Evolutionary conservation across 108 stramenopile species (phyloP), one percentile per base, ranked within the genome.

Genomic region (Conticribra weissflogii): DNA sequence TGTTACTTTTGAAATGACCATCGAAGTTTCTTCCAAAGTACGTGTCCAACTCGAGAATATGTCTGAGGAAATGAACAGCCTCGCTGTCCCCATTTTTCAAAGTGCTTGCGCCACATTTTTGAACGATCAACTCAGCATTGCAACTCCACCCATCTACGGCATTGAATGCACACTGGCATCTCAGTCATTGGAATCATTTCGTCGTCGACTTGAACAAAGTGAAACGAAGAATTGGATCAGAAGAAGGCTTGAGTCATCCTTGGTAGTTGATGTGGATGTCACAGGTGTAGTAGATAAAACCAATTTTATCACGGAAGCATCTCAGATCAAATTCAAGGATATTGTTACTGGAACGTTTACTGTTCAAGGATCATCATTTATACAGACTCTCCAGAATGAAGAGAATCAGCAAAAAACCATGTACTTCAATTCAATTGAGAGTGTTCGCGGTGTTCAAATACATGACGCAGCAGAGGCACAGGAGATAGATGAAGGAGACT

Each of bases 71-170:
- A 41, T 41, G 36, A 41, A 41, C 36, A 41, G 5, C 12, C 8
- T 9, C 8, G 36, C 36, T 12, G 8, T 9, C 5, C 12, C 36
- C 34, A 47, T 63, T 18, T 57, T 56, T 55, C 55, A 64, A 2
- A 30, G 30, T 3, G 54, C 21, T 31, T 63, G 63, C 57, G 28
- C 12, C 22, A 17, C 41, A 0, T 63, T 63, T 54, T 44, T 57
- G 21, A 72, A 63, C 29, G 44, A 68, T 3, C 53, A 68, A 34
- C 54, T 68, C 32, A 23, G 23, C 1, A 68, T 68, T 63, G 75
- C 75, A 8, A 68, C 61, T 46, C 66, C 67, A 19, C 75, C 75
- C 19, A 41, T 76, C 0, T 62, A 41, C 19, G 47, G 63, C 36
- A 30, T 76, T 19, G 36, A 56, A 14, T 76, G 75, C 54, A 8